Evolutionary conservation across 345 rosid genomes (phyloP), one percentile per base, ranked within the genome.

Genomic region (Eucalyptus coolabah): DNA sequence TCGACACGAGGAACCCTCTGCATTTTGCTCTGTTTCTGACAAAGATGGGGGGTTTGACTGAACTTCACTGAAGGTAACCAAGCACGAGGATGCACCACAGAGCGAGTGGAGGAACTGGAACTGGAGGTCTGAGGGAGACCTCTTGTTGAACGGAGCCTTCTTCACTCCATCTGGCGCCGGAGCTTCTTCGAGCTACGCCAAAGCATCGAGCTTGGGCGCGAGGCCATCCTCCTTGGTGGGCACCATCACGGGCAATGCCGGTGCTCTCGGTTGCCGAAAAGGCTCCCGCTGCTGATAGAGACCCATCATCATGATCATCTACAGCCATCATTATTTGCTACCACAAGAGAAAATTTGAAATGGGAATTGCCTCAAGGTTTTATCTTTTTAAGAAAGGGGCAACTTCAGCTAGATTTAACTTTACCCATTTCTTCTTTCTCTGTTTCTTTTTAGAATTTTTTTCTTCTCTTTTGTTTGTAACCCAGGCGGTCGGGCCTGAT

Each of bases 51-150:
- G 77, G 3, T 87, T 56, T 42, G 32, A 60, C 37, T 18, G 85
- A 77, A 77, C 85, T 77, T 77, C 47, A 50, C 37, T 59, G 88
- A 80, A 96, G 98, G 93, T 96, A 30, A 96, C 98, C 30, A 96
- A 96, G 87, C 95, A 95, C 28, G 98, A 96, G 88, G 95, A 95
- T 90, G 98, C 98, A 4, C 95, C 98, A 2, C 90, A 91, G 65
- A 92, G 94, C 21, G 94, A 96, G 81, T 96, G 98, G 98, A 94
- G 56, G 89, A 44, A 50, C 13, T 96, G 98, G 98, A 96, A 96
- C 88, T 96, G 98, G 98, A 93, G 98, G 90, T 95, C 98, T 0
- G 95, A 96, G 88, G 97, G 98, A 69, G 98, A 96, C 90, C 77
- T 95, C 23, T 26, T 96, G 93, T 77, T 95, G 86, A 96, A 96